These are phyloP conservation scores for Balakata baccata DNA, from an alignment of 345 rosid species.

Conservation along the genomic window DNA sequence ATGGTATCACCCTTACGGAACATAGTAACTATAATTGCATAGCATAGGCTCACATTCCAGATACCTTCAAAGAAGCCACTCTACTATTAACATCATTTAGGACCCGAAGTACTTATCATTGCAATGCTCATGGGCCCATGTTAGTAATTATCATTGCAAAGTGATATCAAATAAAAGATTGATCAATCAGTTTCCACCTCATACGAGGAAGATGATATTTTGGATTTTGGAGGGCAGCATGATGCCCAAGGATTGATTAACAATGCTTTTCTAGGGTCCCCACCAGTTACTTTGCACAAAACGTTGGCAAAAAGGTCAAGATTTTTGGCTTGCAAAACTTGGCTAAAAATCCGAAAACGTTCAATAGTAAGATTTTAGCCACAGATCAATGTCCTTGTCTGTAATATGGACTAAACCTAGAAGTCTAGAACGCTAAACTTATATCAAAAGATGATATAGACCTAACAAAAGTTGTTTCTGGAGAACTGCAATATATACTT, in stretches of 20 bases:
- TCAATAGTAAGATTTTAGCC: not conserved
- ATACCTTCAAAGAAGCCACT: not conserved
- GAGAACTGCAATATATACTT: not conserved
- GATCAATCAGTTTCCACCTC: constrained; percentile 16
- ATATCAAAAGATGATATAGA: not conserved
- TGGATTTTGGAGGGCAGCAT: constrained; percentile 3
- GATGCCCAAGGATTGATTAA: not conserved
- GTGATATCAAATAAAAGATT: constrained; percentile 7
- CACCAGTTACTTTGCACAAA: not conserved
- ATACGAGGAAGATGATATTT: constrained; percentile 17
- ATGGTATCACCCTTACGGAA: not conserved
- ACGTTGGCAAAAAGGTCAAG: constrained; percentile 2
- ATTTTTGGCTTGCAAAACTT: constrained; percentile 12
- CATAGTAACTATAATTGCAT: not conserved
- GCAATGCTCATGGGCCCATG: constrained; percentile 2
- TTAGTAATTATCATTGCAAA: not conserved
- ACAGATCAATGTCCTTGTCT: constrained; percentile 10
- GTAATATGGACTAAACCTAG: constrained; percentile 1
- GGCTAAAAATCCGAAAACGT: not conserved
- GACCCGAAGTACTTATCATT: not conserved
- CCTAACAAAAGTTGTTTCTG: constrained; percentile 1
- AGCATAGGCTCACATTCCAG: not conserved
- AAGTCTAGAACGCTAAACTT: not conserved
- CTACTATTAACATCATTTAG: constrained; percentile 3
- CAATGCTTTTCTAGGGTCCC: constrained; percentile 5